Percentiles rank a stretch among this genome's conserved stretches.
These are phyloP conservation scores for Lyophyllum shimeji DNA, from an alignment of 768 basidiomycete genomes.

Conservation along the genomic window DNA sequence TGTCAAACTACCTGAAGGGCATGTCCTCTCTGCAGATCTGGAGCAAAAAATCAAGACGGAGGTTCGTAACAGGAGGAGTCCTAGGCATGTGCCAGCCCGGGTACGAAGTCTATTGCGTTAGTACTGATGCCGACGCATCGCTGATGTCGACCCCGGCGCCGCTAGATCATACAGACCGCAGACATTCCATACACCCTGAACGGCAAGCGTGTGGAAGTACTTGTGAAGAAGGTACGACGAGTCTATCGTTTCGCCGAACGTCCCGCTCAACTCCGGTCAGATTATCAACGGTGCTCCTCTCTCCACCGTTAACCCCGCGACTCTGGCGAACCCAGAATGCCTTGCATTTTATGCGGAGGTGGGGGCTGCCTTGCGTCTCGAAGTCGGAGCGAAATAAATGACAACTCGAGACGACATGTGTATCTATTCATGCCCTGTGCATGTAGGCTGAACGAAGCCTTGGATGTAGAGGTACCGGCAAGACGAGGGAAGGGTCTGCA, in stretches of 20 bases:
- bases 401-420: slow-evolving; percentile 1
- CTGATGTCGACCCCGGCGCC: slow-evolving; percentile 13
- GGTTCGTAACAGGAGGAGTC: slow-evolving; percentile 62
- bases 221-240: slow-evolving; percentile 64
- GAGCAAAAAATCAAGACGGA: slow-evolving; percentile 58
- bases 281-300: slow-evolving; percentile 79
- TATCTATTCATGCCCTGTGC: not conserved
- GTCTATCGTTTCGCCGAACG: not conserved
- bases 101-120: slow-evolving; percentile 37
- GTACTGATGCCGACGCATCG: slow-evolving; percentile 6
- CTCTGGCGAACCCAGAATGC: slow-evolving; percentile 73
- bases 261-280: slow-evolving; percentile 31
- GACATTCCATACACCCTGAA: slow-evolving; percentile 83
- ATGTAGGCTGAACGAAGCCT: not conserved
- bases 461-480: not conserved
- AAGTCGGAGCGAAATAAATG: slow-evolving; percentile 28
- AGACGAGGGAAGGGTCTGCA: not conserved
- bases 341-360: slow-evolving; percentile 59
- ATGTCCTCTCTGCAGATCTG: slow-evolving; percentile 48
- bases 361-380: slow-evolving; percentile 48
- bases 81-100: slow-evolving; percentile 74
- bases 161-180: slow-evolving; percentile 63
- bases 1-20: slow-evolving; percentile 57
- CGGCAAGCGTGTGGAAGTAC: slow-evolving; percentile 78
- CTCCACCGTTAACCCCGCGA: slow-evolving; percentile 67